phyloP scores from a whole-genome alignment of 345 rosid genomes.

The Triadica sebifera region DNA sequence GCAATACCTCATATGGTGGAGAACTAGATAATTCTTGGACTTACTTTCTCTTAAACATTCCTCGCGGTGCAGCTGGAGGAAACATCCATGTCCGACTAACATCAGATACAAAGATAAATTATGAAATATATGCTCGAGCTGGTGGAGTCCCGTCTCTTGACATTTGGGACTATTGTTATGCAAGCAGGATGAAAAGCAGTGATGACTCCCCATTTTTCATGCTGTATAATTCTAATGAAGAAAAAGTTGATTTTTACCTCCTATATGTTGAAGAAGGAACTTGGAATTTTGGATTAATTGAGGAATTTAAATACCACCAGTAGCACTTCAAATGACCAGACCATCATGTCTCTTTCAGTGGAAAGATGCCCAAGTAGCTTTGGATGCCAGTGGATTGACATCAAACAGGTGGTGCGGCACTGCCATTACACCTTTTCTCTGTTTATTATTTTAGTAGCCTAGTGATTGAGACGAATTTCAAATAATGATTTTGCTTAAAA shows the following conservation, averaged over 20 bases:
- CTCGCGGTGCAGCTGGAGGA: conserved; percentile 90
- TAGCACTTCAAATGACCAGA: conserved; percentile 37
- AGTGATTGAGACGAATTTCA: background rate
- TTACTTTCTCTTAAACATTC: conserved; percentile 69
- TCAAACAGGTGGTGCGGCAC: conserved; percentile 61
- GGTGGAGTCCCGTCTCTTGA: conserved; percentile 73
- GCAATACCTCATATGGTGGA: conserved; percentile 53
- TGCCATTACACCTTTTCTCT: background rate
- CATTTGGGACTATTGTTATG: conserved; percentile 78
- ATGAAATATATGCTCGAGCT: conserved; percentile 71
- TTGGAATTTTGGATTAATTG: conserved; percentile 77
- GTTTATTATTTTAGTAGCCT: background rate
- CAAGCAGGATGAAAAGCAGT: conserved; percentile 56
- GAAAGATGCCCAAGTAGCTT: conserved; percentile 83
- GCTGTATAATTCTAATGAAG: conserved; percentile 62
- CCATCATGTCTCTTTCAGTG: conserved; percentile 70
- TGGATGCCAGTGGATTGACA: conserved; percentile 91
- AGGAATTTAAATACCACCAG: conserved; percentile 44
- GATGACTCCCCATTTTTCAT: conserved; percentile 61
- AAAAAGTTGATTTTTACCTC: conserved; percentile 80
- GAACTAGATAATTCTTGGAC: conserved; percentile 61
- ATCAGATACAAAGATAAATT: conserved; percentile 49
- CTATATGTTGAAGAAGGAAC: conserved; percentile 85
- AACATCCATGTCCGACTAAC: conserved; percentile 66
- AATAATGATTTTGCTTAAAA: conserved; percentile 2